A percentile compares a stretch with the other conserved stretches of the same genome.
Evolutionary conservation across 306 rosid genomes (phyloP).

Genomic region (Oxytropis ochrocephala): DNA sequence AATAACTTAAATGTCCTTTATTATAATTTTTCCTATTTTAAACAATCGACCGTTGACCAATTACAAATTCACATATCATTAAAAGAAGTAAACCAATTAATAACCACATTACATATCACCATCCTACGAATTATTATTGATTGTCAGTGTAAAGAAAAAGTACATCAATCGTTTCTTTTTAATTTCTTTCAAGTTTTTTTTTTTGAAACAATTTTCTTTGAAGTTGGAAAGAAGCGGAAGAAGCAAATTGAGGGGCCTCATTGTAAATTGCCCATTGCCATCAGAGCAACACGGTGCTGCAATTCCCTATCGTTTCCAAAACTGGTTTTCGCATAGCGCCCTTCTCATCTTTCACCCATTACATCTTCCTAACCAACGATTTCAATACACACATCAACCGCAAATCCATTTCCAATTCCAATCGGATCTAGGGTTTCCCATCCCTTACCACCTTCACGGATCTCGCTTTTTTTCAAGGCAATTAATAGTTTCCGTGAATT

Average conservation of each 20-base stretch:
- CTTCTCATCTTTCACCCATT: no score
- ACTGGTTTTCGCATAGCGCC: neutral
- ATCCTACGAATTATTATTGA: no score
- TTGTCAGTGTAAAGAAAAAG: no score
- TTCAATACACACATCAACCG: neutral
- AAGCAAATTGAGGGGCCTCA: neutral
- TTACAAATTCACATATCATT: no score
- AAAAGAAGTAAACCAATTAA: no score
- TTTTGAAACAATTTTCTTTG: neutral
- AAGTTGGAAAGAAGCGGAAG: neutral
- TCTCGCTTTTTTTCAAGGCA: neutral
- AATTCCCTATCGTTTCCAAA: neutral
- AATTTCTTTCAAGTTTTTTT: no score
- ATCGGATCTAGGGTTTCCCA: slow-evolving; percentile 28
- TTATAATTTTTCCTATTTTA: no score
- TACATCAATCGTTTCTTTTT: no score
- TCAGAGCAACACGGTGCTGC: neutral
- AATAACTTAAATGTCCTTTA: no score
- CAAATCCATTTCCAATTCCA: neutral
- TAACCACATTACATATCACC: no score
- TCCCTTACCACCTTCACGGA: neutral
- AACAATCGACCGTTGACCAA: no score
- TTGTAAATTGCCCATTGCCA: neutral
- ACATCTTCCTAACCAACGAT: neutral
- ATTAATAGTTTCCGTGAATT: slow-evolving; percentile 22